Percentiles rank a stretch among this genome's conserved stretches.
Evolutionary conservation across 129 eudicot genomes (phyloP).

Genomic region (Rutidosis leptorrhynchoides): DNA sequence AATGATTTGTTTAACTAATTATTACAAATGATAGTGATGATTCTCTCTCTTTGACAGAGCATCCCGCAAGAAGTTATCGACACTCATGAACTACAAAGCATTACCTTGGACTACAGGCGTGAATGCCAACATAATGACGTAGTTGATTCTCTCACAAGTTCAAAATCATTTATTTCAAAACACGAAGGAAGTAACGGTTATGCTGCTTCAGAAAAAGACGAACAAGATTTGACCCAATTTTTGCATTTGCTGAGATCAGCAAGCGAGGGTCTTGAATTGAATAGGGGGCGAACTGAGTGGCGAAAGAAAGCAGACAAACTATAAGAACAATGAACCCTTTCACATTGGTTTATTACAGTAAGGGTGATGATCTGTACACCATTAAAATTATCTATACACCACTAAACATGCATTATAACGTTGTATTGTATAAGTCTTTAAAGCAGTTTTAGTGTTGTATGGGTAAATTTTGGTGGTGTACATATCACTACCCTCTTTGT

Average conservation of each 20-base stretch:
- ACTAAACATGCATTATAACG: too few relatives aligned
- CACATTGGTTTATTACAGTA: background rate
- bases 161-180: slow-evolving; percentile 35
- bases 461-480: too few relatives aligned
- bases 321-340: slow-evolving; percentile 8
- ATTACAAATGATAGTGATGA: background rate
- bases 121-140: slow-evolving; percentile 86
- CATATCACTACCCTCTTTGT: background rate
- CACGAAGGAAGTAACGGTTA: slow-evolving; percentile 54
- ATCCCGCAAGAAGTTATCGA: slow-evolving; percentile 86
- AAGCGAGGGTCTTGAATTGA: slow-evolving; percentile 64
- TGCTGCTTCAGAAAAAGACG: slow-evolving; percentile 31
- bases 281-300: slow-evolving; percentile 85
- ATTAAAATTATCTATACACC: too few relatives aligned
- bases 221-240: slow-evolving; percentile 40
- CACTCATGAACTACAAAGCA: slow-evolving; percentile 77
- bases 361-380: too few relatives aligned
- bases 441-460: too few relatives aligned
- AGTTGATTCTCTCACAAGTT: slow-evolving; percentile 84
- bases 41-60: slow-evolving; percentile 45
- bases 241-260: slow-evolving; percentile 76
- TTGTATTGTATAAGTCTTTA: too few relatives aligned
- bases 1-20: background rate
- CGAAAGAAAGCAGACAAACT: slow-evolving; percentile 61
- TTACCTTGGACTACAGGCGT: slow-evolving; percentile 85